phyloP scores from a whole-genome alignment of 139 green algal genomes.

The Asterochloris erici region DNA sequence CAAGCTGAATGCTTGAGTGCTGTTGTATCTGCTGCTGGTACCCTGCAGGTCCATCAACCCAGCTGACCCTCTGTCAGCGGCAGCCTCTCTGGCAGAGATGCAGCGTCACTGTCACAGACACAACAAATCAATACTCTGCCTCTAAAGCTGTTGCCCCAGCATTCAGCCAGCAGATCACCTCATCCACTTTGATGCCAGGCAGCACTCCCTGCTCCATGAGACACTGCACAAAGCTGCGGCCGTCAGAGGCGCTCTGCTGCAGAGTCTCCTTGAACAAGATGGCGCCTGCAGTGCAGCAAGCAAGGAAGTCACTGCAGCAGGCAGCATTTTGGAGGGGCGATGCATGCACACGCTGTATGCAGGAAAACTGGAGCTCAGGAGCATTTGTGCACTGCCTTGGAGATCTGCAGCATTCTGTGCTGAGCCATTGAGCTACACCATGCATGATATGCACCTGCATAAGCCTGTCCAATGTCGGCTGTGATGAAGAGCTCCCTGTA shows the following conservation, averaged over 20 bases:
- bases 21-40: too few relatives aligned
- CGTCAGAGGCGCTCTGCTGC: constrained; percentile 52
- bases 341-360: too few relatives aligned
- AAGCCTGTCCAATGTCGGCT: constrained; percentile 46
- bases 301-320: not conserved
- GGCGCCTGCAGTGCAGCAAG: constrained; percentile 56
- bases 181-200: constrained; percentile 83
- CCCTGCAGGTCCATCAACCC: not conserved
- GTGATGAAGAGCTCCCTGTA: constrained; percentile 78
- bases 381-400: too few relatives aligned
- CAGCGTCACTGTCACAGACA: not conserved
- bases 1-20: too few relatives aligned
- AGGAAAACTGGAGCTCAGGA: too few relatives aligned
- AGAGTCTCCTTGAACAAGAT: constrained; percentile 96
- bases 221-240: constrained; percentile 67
- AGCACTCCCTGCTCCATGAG: constrained; percentile 65
- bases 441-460: too few relatives aligned
- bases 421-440: too few relatives aligned
- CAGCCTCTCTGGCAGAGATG: not conserved
- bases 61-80: too few relatives aligned
- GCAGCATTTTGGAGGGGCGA: too few relatives aligned
- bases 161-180: constrained; percentile 27
- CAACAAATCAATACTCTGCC: too few relatives aligned
- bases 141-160: too few relatives aligned
- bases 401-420: too few relatives aligned